Evolutionary conservation across 2,329 filamentous ascomycete species (phyloP).

Genomic region (Mycosphaerelloides madeirae): DNA sequence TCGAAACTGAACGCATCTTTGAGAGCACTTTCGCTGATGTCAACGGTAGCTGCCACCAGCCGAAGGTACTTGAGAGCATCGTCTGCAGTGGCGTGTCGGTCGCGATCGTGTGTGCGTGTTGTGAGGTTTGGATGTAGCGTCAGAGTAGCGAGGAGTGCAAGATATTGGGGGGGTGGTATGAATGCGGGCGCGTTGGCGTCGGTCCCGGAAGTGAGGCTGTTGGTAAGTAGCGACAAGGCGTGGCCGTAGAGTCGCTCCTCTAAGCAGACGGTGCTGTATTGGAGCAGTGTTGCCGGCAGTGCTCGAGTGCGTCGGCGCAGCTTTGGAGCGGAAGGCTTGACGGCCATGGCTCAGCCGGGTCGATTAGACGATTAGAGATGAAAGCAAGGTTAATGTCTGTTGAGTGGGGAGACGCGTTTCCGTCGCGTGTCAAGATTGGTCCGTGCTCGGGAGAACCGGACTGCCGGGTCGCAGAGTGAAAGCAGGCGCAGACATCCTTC

Average conservation of each 20-base stretch:
- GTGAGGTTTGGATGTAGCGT: constrained; percentile 76
- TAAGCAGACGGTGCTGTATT: constrained; percentile 42
- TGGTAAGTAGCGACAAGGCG: constrained; percentile 54
- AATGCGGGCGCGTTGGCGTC: constrained; percentile 48
- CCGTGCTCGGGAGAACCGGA: no score
- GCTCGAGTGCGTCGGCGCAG: constrained; percentile 4
- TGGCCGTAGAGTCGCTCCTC: constrained; percentile 62
- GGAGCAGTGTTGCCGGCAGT: constrained; percentile 6
- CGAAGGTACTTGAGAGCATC: constrained; percentile 67
- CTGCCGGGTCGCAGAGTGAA: no score
- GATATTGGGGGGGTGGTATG: constrained; percentile 65
- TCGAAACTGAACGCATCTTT: constrained; percentile 68
- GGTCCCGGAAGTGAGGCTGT: constrained; percentile 54
- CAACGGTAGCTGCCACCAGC: constrained; percentile 59
- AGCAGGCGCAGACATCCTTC: no score
- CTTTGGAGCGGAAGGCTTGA: no score
- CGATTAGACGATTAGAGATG: no score
- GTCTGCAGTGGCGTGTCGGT: constrained; percentile 59
- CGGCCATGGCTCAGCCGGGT: no score
- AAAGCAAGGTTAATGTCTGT: no score
- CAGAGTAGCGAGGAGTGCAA: constrained; percentile 76
- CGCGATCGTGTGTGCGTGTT: constrained; percentile 60
- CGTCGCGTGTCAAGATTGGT: no score
- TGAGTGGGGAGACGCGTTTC: no score
- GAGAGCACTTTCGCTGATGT: constrained; percentile 66